Percentiles rank a stretch among this genome's conserved stretches.
Evolutionary conservation across 768 basidiomycete genomes (phyloP).

Genomic region (Brasilioporus rufonigricans): DNA sequence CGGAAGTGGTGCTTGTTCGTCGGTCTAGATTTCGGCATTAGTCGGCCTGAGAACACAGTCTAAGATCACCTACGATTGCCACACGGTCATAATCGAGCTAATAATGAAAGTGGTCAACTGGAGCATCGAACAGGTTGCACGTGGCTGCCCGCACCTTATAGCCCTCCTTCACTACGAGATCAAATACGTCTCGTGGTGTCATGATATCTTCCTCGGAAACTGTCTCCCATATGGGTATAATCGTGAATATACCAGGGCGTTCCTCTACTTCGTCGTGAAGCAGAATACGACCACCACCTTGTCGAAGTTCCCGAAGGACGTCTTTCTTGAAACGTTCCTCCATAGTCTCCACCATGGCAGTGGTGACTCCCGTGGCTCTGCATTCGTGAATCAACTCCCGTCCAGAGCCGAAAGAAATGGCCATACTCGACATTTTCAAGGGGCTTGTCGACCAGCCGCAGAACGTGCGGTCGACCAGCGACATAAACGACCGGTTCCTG

Average conservation of each 20-base stretch:
- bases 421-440: slow-evolving; percentile 92
- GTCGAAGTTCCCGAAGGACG: slow-evolving; percentile 75
- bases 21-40: slow-evolving; percentile 59
- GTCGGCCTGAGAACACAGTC: not conserved
- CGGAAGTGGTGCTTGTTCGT: slow-evolving; percentile 95
- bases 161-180: slow-evolving; percentile 71
- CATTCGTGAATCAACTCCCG: not conserved
- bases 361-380: slow-evolving; percentile 93
- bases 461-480: slow-evolving; percentile 82
- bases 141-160: slow-evolving; percentile 45
- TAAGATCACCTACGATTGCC: slow-evolving; percentile 64
- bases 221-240: slow-evolving; percentile 94
- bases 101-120: slow-evolving; percentile 2
- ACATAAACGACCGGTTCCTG: slow-evolving; percentile 94
- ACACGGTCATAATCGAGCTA: slow-evolving; percentile 88
- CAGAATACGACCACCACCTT: slow-evolving; percentile 70
- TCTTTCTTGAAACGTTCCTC: slow-evolving; percentile 86
- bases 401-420: not conserved
- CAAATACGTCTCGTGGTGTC: slow-evolving; percentile 82
- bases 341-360: slow-evolving; percentile 87
- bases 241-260: slow-evolving; percentile 81
- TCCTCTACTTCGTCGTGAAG: slow-evolving; percentile 97
- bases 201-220: slow-evolving; percentile 79
- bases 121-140: not conserved
- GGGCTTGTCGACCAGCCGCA: slow-evolving; percentile 83